A percentile compares a stretch with the other conserved stretches of the same genome.
phyloP scores from a whole-genome alignment of 768 basidiomycete species.

The Auricularia cornea region DNA sequence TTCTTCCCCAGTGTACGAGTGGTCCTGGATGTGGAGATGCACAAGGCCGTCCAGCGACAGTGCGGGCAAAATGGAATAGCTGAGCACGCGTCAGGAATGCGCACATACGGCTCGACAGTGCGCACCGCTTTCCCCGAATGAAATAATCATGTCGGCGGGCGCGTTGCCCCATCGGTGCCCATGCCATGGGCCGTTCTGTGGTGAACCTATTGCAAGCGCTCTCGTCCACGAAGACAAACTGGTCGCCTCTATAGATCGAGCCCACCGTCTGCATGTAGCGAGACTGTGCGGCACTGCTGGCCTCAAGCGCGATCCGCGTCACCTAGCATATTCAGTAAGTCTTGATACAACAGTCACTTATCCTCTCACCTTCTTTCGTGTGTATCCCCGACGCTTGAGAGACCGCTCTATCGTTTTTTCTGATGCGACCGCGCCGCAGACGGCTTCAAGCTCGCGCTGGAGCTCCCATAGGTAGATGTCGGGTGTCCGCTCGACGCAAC shows the following conservation, averaged over 20 bases:
- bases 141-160: slow-evolving; percentile 20
- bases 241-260: slow-evolving; percentile 6
- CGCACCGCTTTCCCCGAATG: slow-evolving; percentile 20
- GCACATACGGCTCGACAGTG: background rate
- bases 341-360: no score
- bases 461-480: no score
- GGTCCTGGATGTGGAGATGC: slow-evolving; percentile 14
- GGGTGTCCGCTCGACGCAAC: no score
- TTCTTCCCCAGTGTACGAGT: slow-evolving; percentile 12
- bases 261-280: no score
- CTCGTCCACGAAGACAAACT: slow-evolving; percentile 30
- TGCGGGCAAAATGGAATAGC: slow-evolving; percentile 26
- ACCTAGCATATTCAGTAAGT: no score
- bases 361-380: no score
- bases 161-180: slow-evolving; percentile 18
- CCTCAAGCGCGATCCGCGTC: no score
- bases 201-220: slow-evolving; percentile 23
- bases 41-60: slow-evolving; percentile 20
- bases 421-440: no score
- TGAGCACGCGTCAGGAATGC: slow-evolving; percentile 1
- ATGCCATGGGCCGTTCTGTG: slow-evolving; percentile 15
- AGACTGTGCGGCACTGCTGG: no score
- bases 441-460: no score
- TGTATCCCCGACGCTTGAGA: no score
- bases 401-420: no score